A percentile compares a stretch with the other conserved stretches of the same genome.
Conservation (phyloP, 2,329 filamentous ascomycete species). For the Fusarium albidum region DNA sequence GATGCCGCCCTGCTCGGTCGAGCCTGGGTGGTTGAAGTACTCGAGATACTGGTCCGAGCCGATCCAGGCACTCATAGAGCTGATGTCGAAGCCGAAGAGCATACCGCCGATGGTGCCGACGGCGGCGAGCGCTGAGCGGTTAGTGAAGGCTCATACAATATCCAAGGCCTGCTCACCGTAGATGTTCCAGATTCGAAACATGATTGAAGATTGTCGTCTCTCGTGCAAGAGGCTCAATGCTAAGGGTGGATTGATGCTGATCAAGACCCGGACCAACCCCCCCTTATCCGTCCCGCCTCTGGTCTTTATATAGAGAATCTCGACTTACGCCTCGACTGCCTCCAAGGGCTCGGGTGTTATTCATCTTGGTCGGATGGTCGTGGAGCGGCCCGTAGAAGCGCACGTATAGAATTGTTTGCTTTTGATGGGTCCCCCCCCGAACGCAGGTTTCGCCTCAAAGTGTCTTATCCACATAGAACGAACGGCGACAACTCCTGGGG, state of each 20-base stretch:
- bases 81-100: constrained; percentile 65
- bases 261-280: background rate
- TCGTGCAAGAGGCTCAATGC: background rate
- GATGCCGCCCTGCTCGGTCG: constrained; percentile 57
- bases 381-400: constrained; percentile 39
- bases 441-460: constrained; percentile 5
- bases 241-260: constrained; percentile 11
- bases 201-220: constrained; percentile 26
- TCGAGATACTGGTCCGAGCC: constrained; percentile 59
- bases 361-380: constrained; percentile 1
- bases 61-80: constrained; percentile 66
- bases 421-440: constrained; percentile 26
- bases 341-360: constrained; percentile 12
- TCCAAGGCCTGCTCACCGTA: constrained; percentile 40
- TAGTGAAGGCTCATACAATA: constrained; percentile 8
- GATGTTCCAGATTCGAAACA: constrained; percentile 49
- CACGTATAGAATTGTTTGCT: constrained; percentile 33
- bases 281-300: background rate
- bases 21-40: constrained; percentile 58
- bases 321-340: too few species aligned
- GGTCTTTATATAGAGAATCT: constrained; percentile 31
- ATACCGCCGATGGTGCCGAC: constrained; percentile 53
- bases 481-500: background rate
- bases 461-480: constrained; percentile 30
- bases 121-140: constrained; percentile 45